These are phyloP conservation scores for Jasminum sambac DNA, from an alignment of 257 asterid species.

Conservation along the genomic window DNA sequence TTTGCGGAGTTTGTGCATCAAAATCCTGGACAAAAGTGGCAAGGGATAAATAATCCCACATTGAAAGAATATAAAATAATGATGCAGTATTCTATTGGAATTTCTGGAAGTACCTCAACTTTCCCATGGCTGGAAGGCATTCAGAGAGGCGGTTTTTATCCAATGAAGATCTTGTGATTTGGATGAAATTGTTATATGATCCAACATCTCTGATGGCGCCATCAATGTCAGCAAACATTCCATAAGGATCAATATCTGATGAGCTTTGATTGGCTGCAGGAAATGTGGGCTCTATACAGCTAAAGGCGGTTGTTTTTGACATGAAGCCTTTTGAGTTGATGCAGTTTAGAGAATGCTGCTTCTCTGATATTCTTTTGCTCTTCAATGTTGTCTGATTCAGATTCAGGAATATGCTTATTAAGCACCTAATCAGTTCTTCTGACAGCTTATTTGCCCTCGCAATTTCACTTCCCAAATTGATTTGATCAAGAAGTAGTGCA, in stretches of 20 bases:
- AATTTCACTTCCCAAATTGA: constrained; percentile 36
- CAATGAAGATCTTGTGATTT: constrained; percentile 57
- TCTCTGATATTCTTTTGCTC: constrained; percentile 45
- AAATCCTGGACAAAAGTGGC: constrained; percentile 42
- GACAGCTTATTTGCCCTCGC: constrained; percentile 73
- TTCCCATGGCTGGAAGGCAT: constrained; percentile 66
- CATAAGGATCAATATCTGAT: constrained; percentile 68
- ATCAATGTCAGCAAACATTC: constrained; percentile 60
- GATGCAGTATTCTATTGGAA: constrained; percentile 6
- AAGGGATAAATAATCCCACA: not conserved
- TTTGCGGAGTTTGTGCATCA: constrained; percentile 70
- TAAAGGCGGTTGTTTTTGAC: constrained; percentile 70
- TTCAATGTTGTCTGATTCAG: constrained; percentile 51
- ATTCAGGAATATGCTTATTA: constrained; percentile 61
- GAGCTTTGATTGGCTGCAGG: constrained; percentile 38
- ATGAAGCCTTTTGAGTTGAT: constrained; percentile 67
- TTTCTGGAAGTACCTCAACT: constrained; percentile 50
- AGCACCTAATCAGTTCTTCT: constrained; percentile 68
- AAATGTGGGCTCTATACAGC: constrained; percentile 50
- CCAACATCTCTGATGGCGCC: constrained; percentile 63
- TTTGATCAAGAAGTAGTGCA: constrained; percentile 25
- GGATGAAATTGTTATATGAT: constrained; percentile 73
- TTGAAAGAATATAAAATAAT: no score
- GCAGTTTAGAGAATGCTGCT: constrained; percentile 49
- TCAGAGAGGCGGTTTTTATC: constrained; percentile 57